Evolutionary conservation across 1,284 basidiomycete genomes (phyloP).

Genomic region (Puccinia triticina): DNA sequence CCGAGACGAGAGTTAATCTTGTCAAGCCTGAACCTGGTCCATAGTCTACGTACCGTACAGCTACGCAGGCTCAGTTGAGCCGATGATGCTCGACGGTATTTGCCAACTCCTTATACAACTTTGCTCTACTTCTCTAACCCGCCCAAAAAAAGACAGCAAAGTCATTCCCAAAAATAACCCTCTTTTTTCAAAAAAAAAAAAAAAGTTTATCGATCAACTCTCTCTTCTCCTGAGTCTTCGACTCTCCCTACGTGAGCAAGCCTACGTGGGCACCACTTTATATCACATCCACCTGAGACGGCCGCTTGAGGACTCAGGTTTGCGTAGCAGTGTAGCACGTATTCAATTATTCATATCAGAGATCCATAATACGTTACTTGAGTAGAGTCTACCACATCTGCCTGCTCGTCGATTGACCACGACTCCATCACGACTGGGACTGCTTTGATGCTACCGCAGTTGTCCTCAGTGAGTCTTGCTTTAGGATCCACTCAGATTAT

Average conservation of each 20-base stretch:
- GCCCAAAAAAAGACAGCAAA: neutral
- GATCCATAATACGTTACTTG: no score
- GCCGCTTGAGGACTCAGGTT: neutral
- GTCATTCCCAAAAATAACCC: neutral
- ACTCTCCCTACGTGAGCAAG: neutral
- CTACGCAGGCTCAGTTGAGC: slow-evolving; percentile 3
- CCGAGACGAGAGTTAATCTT: slow-evolving; percentile 32
- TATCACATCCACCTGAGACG: neutral
- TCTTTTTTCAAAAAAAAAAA: neutral
- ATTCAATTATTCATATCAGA: no score
- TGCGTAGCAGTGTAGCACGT: neutral
- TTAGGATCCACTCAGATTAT: no score
- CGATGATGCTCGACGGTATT: slow-evolving; percentile 2
- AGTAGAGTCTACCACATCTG: no score
- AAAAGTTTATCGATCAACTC: slow-evolving; percentile 13
- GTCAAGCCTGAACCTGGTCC: slow-evolving; percentile 25
- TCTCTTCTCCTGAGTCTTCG: neutral
- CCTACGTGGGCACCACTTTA: slow-evolving; percentile 4
- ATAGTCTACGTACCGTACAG: slow-evolving; percentile 22
- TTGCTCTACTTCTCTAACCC: neutral
- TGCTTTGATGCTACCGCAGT: no score
- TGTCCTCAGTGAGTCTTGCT: no score
- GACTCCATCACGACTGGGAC: neutral
- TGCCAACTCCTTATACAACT: slow-evolving; percentile 12
- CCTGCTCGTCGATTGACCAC: neutral